phyloP scores from a whole-genome alignment of 2,329 filamentous ascomycete genomes.

The Pseudogymnoascus sp. region DNA sequence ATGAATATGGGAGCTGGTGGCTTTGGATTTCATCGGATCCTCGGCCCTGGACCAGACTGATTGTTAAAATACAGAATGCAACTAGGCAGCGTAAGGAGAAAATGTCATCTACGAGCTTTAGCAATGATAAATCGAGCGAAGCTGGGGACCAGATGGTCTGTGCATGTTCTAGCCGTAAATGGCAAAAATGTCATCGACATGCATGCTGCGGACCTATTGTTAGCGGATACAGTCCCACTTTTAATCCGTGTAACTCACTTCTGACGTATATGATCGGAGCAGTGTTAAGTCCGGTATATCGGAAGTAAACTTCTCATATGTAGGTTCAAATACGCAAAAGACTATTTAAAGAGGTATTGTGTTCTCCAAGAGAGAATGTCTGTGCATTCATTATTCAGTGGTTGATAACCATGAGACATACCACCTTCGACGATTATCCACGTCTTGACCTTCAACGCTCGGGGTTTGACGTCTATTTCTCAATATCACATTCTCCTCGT shows the following conservation, averaged over 20 bases:
- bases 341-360: background rate
- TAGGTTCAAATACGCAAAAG: background rate
- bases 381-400: background rate
- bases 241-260: background rate
- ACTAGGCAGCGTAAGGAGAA: background rate
- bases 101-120: background rate
- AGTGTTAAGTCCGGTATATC: background rate
- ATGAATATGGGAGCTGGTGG: background rate
- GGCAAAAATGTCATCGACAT: background rate
- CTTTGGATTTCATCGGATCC: background rate
- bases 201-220: background rate
- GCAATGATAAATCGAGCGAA: background rate
- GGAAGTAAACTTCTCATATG: background rate
- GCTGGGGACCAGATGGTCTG: background rate
- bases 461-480: background rate
- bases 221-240: background rate
- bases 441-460: background rate
- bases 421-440: background rate
- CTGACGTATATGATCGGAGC: background rate
- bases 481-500: background rate
- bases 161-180: background rate
- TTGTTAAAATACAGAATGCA: background rate
- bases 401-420: background rate
- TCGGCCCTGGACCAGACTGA: background rate
- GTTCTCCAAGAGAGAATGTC: background rate